These are phyloP conservation scores for Hysterium pulicare DNA, from an alignment of 2,329 filamentous ascomycete genomes.

Conservation along the genomic window DNA sequence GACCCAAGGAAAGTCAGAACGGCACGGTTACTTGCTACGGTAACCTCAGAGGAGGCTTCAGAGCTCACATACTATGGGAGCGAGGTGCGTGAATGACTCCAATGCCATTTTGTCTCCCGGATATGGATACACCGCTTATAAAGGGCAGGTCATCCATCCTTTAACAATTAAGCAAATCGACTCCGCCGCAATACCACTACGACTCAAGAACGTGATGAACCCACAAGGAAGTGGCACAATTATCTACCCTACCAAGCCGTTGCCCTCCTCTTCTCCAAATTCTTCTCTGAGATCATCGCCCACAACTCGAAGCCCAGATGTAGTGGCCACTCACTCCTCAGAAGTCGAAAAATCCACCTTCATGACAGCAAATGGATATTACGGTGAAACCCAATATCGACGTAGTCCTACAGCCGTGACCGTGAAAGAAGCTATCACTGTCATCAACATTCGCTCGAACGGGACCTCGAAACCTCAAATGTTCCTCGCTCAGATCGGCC, in stretches of 20 bases:
- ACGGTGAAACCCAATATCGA: conserved; percentile 7
- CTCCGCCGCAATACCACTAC: conserved; percentile 70
- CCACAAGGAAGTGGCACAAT: conserved; percentile 40
- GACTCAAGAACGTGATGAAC: conserved; percentile 85
- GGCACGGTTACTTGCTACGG: conserved; percentile 72
- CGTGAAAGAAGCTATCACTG: conserved; percentile 88
- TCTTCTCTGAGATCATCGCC: conserved; percentile 32
- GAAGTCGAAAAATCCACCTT: conserved; percentile 7
- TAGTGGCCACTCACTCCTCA: not conserved
- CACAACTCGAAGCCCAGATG: conserved; percentile 35
- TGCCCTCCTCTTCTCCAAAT: conserved; percentile 33
- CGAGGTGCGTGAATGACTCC: conserved; percentile 3
- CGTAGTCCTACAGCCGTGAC: conserved; percentile 62
- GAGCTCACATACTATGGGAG: conserved; percentile 67
- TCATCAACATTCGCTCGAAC: conserved; percentile 94
- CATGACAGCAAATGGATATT: conserved; percentile 10
- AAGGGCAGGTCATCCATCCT: conserved; percentile 86
- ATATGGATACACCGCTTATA: not conserved
- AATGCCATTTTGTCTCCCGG: not conserved
- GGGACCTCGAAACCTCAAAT: conserved; percentile 88
- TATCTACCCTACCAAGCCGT: conserved; percentile 44
- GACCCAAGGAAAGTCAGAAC: conserved; percentile 84
- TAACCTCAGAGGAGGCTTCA: conserved; percentile 87
- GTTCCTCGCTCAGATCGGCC: conserved; percentile 87
- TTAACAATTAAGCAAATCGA: conserved; percentile 91